Evolutionary conservation across 139 green algal species (phyloP), one percentile per base, ranked within the genome.

Genomic region (Chlorella ohadii): DNA sequence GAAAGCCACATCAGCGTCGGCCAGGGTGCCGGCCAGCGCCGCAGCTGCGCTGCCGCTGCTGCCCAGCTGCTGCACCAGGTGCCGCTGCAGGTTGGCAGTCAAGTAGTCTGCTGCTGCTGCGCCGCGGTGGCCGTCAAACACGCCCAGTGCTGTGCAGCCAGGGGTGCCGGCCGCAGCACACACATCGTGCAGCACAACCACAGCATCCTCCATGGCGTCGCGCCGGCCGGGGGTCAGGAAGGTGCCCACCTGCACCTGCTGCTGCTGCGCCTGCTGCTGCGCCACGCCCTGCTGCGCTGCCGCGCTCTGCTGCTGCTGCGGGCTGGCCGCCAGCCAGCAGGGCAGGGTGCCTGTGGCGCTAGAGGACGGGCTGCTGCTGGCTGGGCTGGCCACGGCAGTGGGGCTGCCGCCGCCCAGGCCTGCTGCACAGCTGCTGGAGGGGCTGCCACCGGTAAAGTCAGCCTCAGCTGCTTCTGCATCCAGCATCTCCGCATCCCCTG

Each of bases 121-220:
- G n/a, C 90, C 70, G 36, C 70, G 70, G 90, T 98, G 96, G 16
- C 96, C 96, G 74, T 98, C 96, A 89, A 97, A 98, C 17, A 98
- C 91, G 4, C 84, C 95, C 33, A 93, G 66, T 25, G 95, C 25
- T 3, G 61, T 70, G 44, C 77, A 68, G 63, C 38, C 63, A 19
- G 61, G 39, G 5, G 38, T 27, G 19, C 39, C 74, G 4, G 36
- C 17, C 7, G 67, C 67, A 41, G 78, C 77, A 4, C 13, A 66
- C 33, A 63, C 23, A 61, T 70, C 36, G 13, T 80, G 25, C 44
- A 81, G 72, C 41, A 74, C 78, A 11, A 59, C 67, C 22, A 85
- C n/a, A 9, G 41, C 36, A 34, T 78, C 75, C 34, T 81, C 75
- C 75, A 81, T 81, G 7, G 57, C 55, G 57, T 81, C 75, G 34